phyloP scores from a whole-genome alignment of 2,329 filamentous ascomycete species.

The Curvularia sp. region DNA sequence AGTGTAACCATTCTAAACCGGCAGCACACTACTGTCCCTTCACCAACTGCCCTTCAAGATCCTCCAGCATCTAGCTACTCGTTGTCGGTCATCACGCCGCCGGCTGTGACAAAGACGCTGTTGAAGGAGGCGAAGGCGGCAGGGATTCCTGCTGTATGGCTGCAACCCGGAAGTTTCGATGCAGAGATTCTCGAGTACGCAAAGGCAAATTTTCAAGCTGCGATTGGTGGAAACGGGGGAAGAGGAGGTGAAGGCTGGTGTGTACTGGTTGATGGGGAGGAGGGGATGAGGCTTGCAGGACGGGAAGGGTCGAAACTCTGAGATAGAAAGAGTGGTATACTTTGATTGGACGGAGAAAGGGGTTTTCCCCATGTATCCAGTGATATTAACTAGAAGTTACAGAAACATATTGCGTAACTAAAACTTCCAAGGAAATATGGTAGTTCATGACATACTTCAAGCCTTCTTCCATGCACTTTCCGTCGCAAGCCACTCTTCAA shows the following conservation, averaged over 20 bases:
- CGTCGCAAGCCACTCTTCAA: background rate
- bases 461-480: background rate
- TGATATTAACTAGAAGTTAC: background rate
- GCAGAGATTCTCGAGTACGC: conserved; percentile 76
- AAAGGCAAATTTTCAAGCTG: conserved; percentile 71
- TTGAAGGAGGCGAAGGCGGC: conserved; percentile 76
- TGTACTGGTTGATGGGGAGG: conserved; percentile 53
- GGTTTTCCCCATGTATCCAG: background rate
- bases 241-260: conserved; percentile 51
- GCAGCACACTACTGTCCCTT: conserved; percentile 69
- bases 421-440: background rate
- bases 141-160: conserved; percentile 67
- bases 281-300: conserved; percentile 45
- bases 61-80: conserved; percentile 66
- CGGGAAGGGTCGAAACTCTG: conserved; percentile 47
- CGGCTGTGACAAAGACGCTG: conserved; percentile 74
- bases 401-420: background rate
- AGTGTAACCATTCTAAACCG: conserved; percentile 68
- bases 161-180: conserved; percentile 91
- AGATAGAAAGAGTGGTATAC: background rate
- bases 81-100: conserved; percentile 87
- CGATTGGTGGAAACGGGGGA: conserved; percentile 61
- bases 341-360: background rate
- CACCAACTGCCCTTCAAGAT: conserved; percentile 67
- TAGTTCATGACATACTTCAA: background rate